Base-by-base conservation (phyloP, 2,329 filamentous ascomycete species). In the Dothistroma pini region DNA sequence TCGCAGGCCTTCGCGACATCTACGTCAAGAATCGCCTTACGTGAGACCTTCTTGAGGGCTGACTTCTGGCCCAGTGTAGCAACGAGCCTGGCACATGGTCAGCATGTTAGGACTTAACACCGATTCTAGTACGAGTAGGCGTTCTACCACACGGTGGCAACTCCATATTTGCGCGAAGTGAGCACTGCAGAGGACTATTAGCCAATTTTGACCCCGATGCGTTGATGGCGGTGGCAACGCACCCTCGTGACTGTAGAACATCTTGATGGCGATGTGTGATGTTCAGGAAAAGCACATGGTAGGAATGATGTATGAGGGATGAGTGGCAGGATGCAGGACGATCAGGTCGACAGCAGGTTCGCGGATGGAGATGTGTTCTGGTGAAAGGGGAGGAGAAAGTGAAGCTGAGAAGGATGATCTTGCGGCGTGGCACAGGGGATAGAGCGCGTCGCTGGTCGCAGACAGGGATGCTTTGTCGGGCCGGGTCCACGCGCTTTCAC, bases 211-310 rank as follows among this genome's bases (percentile, higher is more conserved):
- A 55, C 41, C 53, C 14, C 19, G 47, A 29, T 48, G 50, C 50
- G 32, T 29, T 29, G 11, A 32, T 9, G 21, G 16, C 34, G 22
- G 31, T 14, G 48, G n/a, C 16, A 4, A 38, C 87, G 73, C 80
- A 95, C 93, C 91, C 77, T 97, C 93, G 78, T 96, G 91, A 70
- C 90, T 96, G 79, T 96, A 97, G 75, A 97, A 97, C 93, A 97
- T 97, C 68, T 38, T 75, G 70, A 52, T 11, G 44, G 55, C 38
- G 49, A 22, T 19, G 38, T 32, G 47, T 35, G 29, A 38, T 25
- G 55, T 49, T 35, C 35, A 35, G 44, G 19, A 35, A n/a, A 9
- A 2, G 44, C 8, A 32, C 19, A 53, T 58, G 34, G 11, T 2
- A 53, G 31, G 25, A 19, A 53, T 53, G 25, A 19, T 32, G 14